Base-by-base conservation (phyloP, 331 rosid genomes). In the Acacia concinna region DNA sequence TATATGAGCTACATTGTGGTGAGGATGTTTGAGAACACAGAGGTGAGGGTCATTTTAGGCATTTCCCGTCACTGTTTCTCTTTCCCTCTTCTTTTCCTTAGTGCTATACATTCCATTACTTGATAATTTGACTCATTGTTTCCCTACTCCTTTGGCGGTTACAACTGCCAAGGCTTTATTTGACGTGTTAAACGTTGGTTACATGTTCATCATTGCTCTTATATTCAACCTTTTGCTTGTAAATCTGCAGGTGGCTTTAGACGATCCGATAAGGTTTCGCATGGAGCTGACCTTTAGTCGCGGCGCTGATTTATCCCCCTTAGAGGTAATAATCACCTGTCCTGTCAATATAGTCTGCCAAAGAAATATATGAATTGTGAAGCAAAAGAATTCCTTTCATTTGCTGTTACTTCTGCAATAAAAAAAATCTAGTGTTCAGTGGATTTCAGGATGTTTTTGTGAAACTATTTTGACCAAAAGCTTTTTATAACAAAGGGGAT, bases 21-120 rank as follows among this genome's bases (percentile, higher is more conserved):
- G 78, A 89, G 99, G 73, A 86, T 96, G 99, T 96, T 93, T 56
- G 99, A 96, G 88, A 90, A 93, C 86, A 89, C 93, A 63, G 99
- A 84, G 85, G 99, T 96, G 65, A 38, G 11, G 73, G 88, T 83
- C 71, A 78, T 69, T 79, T 80, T 63, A 59, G 74, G 68, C 60
- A 64, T 73, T 77, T 78, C n/a, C 47, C 20, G 8, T 60, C 10
- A 57, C 46, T 56, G 25, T 77, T 82, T 38, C 72, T 74, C 7
- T n/a, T n/a, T n/a, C n/a, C n/a, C n/a, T n/a, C n/a, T n/a, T 41
- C 10, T 7, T 7, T 10, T 52, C 67, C n/a, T 21, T 64, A 43
- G 46, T 82, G 60, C 47, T 65, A 8, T 64, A 40, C 35, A 59
- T 85, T 70, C 9, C 41, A 31, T 70, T 64, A 74, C 66, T 74